These are phyloP conservation scores for Nephelium lappaceum DNA, from an alignment of 345 rosid genomes.

Conservation along the genomic window DNA sequence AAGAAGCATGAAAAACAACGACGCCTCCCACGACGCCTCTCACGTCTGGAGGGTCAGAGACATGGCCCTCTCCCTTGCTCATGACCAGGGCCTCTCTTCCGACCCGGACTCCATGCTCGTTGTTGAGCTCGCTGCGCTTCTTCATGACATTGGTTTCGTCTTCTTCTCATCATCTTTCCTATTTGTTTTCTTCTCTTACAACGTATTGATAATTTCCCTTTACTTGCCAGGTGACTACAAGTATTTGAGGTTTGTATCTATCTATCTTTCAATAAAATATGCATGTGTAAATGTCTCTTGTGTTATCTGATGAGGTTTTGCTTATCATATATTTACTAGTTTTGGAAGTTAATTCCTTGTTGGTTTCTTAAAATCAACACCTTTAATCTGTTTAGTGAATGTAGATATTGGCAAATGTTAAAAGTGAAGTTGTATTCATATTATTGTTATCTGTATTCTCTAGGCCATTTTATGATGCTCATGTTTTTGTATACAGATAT, in stretches of 20 bases:
- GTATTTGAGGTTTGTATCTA: no score
- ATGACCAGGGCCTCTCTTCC: conserved; percentile 80
- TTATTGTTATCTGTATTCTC: not conserved
- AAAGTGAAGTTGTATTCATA: not conserved
- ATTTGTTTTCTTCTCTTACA: not conserved
- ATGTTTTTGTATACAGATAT: not conserved
- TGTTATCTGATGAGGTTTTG: not conserved
- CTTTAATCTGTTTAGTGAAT: not conserved
- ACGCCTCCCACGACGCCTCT: conserved; percentile 77
- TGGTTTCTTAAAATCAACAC: not conserved
- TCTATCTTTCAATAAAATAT: no score
- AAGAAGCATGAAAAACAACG: conserved; percentile 69
- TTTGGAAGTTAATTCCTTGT: not conserved
- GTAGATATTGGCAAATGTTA: not conserved
- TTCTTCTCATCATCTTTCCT: not conserved
- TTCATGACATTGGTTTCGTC: conserved; percentile 70
- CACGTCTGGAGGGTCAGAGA: conserved; percentile 87
- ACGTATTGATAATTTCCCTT: conserved; percentile 7
- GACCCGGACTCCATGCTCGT: conserved; percentile 74
- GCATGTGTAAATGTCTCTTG: not conserved
- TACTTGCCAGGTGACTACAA: no score
- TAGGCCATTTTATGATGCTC: not conserved
- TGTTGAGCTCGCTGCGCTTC: conserved; percentile 89
- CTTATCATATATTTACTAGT: not conserved
- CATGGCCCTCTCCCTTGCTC: conserved; percentile 79